A percentile compares a stretch with the other conserved stretches of the same genome.
phyloP scores from a whole-genome alignment of 495 filamentous ascomycete species.

The Chlorociboria aeruginascens region DNA sequence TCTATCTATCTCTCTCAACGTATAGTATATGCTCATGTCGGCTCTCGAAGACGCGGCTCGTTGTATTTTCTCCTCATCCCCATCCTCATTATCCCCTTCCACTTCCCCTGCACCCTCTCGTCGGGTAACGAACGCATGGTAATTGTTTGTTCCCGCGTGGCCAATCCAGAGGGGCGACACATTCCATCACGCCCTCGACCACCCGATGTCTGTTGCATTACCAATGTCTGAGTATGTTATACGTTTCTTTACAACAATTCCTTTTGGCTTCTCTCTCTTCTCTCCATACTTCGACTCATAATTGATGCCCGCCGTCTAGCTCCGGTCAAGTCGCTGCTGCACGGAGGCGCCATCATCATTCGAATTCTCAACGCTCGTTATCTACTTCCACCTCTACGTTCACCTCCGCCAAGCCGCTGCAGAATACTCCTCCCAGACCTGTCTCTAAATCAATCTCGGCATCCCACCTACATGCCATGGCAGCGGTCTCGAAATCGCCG shows the following conservation, averaged over 20 bases:
- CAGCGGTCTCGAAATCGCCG: conserved; percentile 10
- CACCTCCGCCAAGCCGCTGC: conserved; percentile 5
- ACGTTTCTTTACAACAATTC: too few relatives aligned
- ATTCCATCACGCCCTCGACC: too few relatives aligned
- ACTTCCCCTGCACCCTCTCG: too few relatives aligned
- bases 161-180: too few relatives aligned
- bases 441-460: conserved; percentile 19
- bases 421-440: conserved; percentile 1
- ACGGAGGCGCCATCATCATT: conserved; percentile 36
- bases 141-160: too few relatives aligned
- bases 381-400: conserved; percentile 35
- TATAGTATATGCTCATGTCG: too few relatives aligned
- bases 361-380: conserved; percentile 26
- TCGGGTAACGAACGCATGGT: too few relatives aligned
- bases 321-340: conserved; percentile 36
- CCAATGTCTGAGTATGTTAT: conserved; percentile 9
- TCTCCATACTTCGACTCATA: neutral
- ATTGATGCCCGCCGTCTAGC: conserved; percentile 19
- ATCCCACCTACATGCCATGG: conserved; percentile 14
- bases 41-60: too few relatives aligned
- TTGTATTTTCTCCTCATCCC: too few relatives aligned
- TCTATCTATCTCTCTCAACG: too few relatives aligned
- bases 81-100: too few relatives aligned
- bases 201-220: neutral
- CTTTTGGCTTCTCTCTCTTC: too few relatives aligned